Percentiles rank a stretch among this genome's conserved stretches.
Evolutionary conservation across 2,329 filamentous ascomycete genomes (phyloP).

Genomic region (Microsporum canis): DNA sequence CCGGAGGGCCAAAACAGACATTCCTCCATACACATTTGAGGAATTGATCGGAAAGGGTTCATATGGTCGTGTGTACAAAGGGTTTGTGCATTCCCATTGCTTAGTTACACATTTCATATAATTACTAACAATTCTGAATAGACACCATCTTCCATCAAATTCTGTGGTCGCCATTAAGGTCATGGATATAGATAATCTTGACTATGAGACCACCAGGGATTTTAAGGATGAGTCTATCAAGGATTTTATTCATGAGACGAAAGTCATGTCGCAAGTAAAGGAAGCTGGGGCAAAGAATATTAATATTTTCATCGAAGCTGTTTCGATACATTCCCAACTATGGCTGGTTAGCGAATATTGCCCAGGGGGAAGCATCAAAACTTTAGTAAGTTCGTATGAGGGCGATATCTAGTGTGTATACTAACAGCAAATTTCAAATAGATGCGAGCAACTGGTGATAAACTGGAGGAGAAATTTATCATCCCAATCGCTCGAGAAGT

Average conservation of each 20-base stretch:
- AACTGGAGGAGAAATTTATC: conserved; percentile 50
- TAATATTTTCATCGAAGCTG: conserved; percentile 53
- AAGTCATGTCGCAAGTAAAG: conserved; percentile 50
- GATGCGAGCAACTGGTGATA: conserved; percentile 40
- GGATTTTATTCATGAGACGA: conserved; percentile 51
- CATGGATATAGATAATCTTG: conserved; percentile 39
- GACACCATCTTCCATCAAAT: conserved; percentile 28
- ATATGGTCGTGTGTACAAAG: conserved; percentile 43
- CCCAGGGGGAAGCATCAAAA: conserved; percentile 54
- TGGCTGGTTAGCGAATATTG: conserved; percentile 59
- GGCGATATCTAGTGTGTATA: not conserved
- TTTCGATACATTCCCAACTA: conserved; percentile 52
- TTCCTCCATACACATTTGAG: conserved; percentile 39
- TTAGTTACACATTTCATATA: conserved; percentile 7
- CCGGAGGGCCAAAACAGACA: conserved; percentile 33
- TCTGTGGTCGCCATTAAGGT: conserved; percentile 42
- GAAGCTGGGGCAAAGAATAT: conserved; percentile 52
- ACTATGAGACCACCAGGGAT: conserved; percentile 38
- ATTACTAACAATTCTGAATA: conserved; percentile 6
- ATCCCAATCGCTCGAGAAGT: conserved; percentile 54
- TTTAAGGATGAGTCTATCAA: conserved; percentile 40
- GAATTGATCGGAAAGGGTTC: conserved; percentile 42
- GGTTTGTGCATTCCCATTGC: conserved; percentile 19
- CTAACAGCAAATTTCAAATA: conserved; percentile 12
- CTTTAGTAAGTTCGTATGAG: conserved; percentile 38